Conservation (phyloP, 305 asterid species). For the Solanum aculeatissimum region DNA sequence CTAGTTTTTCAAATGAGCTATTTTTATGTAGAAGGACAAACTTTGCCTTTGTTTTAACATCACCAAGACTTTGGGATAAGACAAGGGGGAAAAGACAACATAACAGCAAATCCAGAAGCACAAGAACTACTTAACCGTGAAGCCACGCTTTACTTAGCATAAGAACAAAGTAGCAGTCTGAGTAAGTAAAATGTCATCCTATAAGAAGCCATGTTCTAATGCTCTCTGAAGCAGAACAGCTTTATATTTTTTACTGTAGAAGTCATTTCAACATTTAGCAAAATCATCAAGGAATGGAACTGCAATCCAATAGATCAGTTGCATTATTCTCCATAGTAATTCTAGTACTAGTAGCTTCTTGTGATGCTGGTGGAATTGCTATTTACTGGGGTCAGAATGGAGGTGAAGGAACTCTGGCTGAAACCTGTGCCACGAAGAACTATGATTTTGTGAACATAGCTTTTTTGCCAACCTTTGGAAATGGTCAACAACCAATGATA, state of each 20-base stretch:
- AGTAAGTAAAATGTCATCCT: neutral
- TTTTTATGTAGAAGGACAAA: neutral
- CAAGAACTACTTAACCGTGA: neutral
- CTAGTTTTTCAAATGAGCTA: neutral
- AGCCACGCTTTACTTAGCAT: neutral
- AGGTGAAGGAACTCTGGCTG: neutral
- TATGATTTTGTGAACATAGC: slow-evolving; percentile 6
- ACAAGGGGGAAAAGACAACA: neutral
- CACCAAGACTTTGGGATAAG: neutral
- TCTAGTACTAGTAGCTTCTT: neutral
- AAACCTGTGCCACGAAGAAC: slow-evolving; percentile 6
- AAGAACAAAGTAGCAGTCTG: neutral
- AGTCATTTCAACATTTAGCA: neutral
- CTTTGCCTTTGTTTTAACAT: neutral
- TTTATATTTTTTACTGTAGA: neutral
- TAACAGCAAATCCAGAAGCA: neutral
- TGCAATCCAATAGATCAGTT: neutral
- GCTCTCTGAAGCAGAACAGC: neutral
- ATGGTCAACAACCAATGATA: neutral
- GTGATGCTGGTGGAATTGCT: neutral
- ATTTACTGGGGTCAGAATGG: slow-evolving; percentile 11
- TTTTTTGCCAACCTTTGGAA: slow-evolving; percentile 3
- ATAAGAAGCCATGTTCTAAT: neutral
- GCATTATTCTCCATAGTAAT: neutral
- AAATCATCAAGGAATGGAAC: neutral